Conservation (phyloP, 257 asterid genomes). For the Eustoma russellianum region DNA sequence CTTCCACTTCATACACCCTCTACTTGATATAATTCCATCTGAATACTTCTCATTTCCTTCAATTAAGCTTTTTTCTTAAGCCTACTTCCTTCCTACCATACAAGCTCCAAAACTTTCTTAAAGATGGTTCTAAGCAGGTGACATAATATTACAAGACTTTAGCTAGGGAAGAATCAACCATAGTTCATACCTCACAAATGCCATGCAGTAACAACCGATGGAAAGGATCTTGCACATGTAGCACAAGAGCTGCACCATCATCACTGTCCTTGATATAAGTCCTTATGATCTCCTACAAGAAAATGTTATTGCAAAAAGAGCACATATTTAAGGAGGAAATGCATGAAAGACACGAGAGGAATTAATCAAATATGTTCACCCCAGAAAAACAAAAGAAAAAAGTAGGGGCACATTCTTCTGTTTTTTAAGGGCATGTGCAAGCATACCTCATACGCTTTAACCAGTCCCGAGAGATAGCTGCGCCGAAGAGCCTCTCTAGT, state of each 20-base stretch:
- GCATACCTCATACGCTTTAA: conserved; percentile 71
- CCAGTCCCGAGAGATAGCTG: conserved; percentile 50
- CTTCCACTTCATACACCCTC: too few species aligned
- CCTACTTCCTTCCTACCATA: too few species aligned
- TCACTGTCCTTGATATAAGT: conserved; percentile 43
- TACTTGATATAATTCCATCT: too few species aligned
- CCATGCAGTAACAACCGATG: conserved; percentile 81
- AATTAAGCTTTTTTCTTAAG: too few species aligned
- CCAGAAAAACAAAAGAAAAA: not conserved
- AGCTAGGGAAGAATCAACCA: too few species aligned
- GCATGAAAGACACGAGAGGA: not conserved
- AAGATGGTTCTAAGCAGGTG: not conserved
- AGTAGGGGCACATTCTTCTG: not conserved
- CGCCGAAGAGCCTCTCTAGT: conserved; percentile 91
- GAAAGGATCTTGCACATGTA: conserved; percentile 80
- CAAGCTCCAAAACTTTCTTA: not conserved
- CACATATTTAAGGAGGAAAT: not conserved
- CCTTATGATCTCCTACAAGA: conserved; percentile 51
- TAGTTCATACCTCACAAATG: conserved; percentile 79
- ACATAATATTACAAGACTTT: too few species aligned
- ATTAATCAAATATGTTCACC: not conserved
- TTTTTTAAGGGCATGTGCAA: conserved; percentile 5
- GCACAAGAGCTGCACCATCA: conserved; percentile 44
- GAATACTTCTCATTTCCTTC: too few species aligned
- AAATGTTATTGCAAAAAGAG: not conserved